Evolutionary conservation across 805 yeast genomes (phyloP).

Genomic region (Starmerella cellae): DNA sequence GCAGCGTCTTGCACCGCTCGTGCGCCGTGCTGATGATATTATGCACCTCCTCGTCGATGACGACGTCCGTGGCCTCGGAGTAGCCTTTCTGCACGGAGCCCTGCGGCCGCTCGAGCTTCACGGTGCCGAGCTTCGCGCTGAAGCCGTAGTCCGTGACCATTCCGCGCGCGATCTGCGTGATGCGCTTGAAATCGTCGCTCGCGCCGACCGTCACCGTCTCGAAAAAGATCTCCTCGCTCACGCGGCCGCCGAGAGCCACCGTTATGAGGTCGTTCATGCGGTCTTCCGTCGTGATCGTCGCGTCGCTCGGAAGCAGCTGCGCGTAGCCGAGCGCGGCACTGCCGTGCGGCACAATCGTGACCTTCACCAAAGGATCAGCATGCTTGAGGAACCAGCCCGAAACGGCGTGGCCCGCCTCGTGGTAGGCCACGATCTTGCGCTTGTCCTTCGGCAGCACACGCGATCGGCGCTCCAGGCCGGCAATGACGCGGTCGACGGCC

Average conservation of each 20-base stretch:
- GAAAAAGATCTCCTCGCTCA: constrained; percentile 80
- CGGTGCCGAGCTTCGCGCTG: constrained; percentile 67
- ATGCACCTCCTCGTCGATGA: constrained; percentile 58
- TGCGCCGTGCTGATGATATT: constrained; percentile 55
- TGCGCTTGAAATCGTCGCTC: constrained; percentile 81
- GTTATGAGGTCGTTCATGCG: constrained; percentile 75
- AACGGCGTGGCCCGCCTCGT: constrained; percentile 94
- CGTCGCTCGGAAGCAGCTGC: constrained; percentile 83
- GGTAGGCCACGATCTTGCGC: constrained; percentile 77
- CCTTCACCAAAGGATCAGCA: constrained; percentile 86
- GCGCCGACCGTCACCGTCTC: constrained; percentile 84
- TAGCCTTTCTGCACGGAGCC: constrained; percentile 50
- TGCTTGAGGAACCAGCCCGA: constrained; percentile 83
- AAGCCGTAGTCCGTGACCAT: constrained; percentile 85
- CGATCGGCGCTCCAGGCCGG: constrained; percentile 82
- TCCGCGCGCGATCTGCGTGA: constrained; percentile 73
- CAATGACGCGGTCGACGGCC: constrained; percentile 88
- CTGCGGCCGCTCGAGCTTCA: constrained; percentile 36
- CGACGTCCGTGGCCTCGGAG: constrained; percentile 55
- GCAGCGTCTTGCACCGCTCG: constrained; percentile 42
- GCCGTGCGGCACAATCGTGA: constrained; percentile 89
- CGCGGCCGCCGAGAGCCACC: constrained; percentile 91
- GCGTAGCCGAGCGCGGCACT: constrained; percentile 95
- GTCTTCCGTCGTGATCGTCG: constrained; percentile 59
- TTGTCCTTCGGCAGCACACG: constrained; percentile 67